Base-by-base conservation (phyloP, 768 basidiomycete genomes). In the Coprinopsis strossmayeri region DNA sequence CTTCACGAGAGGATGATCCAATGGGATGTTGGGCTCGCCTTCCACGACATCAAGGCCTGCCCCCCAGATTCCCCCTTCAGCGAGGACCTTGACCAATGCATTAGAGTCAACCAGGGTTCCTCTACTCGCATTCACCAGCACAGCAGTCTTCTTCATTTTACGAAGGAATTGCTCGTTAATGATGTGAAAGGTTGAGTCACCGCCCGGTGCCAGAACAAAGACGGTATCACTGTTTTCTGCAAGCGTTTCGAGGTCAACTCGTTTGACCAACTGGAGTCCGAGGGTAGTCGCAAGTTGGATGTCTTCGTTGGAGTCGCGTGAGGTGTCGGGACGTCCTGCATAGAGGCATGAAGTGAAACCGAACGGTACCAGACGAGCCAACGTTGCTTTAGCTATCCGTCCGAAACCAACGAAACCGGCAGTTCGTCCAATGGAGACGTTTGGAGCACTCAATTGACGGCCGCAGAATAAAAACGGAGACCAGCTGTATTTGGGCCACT, bases 401-500 rank as follows among this genome's bases (percentile, higher is more conserved):
- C 95, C 95, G 57, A 98, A 97, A 11, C 96, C 96, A 26, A 98
- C 72, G 69, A 98, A 96, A 1, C 91, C 93, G 1, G 84, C 79
- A 1, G 84, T 94, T 35, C 84, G 80, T 5, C 61, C 74, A 2
- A 73, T 73, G 5, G 76, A 69, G 13, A 69, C 56, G 1, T 59
- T 49, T 1, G 74, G 73, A 0, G 81, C 65, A 64, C 84, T 82
- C 17, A 89, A 66, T 60, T 92, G 90, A 1, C 81, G 87, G 0
- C 95, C 94, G 55, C 89, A 91, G 55, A 94, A 79, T 11, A 72
- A 68, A 65, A 91, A 93, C 0, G 94, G 95, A 0, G 81, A 67
- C 88, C 93, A 98, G 18, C 72, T 72, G 53, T 77, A 78, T 32
- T 64, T 64, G 1, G 89, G 82, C 95, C 95, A 99, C 84, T 93